A percentile compares a stretch with the other conserved stretches of the same genome.
These are phyloP conservation scores for Verticillium tricorpus DNA, from an alignment of 2,329 filamentous ascomycete genomes.

Conservation along the genomic window DNA sequence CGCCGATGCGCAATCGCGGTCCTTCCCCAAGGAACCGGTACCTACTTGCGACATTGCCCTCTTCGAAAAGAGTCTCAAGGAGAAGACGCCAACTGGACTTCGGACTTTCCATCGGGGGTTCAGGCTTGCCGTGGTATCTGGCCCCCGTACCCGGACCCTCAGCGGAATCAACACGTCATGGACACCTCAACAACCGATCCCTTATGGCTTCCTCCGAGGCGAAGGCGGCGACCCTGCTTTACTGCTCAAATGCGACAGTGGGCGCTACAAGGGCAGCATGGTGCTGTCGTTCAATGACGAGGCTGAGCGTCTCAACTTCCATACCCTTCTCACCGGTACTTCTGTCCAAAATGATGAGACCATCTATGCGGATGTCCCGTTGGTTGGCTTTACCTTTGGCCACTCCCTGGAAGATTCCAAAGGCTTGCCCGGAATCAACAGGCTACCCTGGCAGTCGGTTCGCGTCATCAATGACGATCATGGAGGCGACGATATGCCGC, in stretches of 20 bases:
- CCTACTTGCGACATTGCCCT: slow-evolving; percentile 67
- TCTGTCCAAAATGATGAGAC: slow-evolving; percentile 63
- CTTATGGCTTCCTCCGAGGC: slow-evolving; percentile 72
- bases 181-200: slow-evolving; percentile 60
- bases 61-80: slow-evolving; percentile 66
- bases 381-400: slow-evolving; percentile 60
- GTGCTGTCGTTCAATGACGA: slow-evolving; percentile 72
- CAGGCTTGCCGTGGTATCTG: slow-evolving; percentile 73
- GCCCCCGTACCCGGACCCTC: slow-evolving; percentile 70
- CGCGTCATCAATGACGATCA: slow-evolving; percentile 70
- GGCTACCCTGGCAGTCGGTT: slow-evolving; percentile 60
- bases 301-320: slow-evolving; percentile 66
- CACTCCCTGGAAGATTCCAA: slow-evolving; percentile 47
- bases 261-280: slow-evolving; percentile 63
- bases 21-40: slow-evolving; percentile 73
- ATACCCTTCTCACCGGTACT: slow-evolving; percentile 69
- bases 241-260: slow-evolving; percentile 66
- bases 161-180: slow-evolving; percentile 72
- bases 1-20: slow-evolving; percentile 59
- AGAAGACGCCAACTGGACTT: slow-evolving; percentile 67
- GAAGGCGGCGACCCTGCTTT: slow-evolving; percentile 67
- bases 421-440: slow-evolving; percentile 44
- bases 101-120: slow-evolving; percentile 74
- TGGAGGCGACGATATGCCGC: slow-evolving; percentile 55
- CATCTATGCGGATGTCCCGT: slow-evolving; percentile 63